Conservation (phyloP, 345 rosid genomes). For the Streptanthus diversifolius region DNA sequence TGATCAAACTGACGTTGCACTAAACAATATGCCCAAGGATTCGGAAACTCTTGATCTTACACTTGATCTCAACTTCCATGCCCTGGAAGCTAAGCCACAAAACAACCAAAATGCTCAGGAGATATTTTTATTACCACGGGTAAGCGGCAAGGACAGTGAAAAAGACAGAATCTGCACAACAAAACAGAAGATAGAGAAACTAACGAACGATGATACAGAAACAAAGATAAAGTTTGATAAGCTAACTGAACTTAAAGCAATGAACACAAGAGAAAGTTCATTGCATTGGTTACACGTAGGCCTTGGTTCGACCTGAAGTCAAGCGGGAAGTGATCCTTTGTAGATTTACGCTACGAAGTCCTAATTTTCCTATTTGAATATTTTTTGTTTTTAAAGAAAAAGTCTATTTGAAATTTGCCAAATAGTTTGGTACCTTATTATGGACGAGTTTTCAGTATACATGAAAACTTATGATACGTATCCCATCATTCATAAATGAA, state of each 20-base stretch:
- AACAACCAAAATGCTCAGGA: slow-evolving; percentile 26
- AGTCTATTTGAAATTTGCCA: not conserved
- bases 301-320: slow-evolving; percentile 42
- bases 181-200: not conserved
- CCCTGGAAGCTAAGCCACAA: slow-evolving; percentile 5
- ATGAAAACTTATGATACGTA: not conserved
- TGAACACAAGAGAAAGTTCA: slow-evolving; percentile 37
- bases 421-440: not conserved
- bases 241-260: slow-evolving; percentile 51
- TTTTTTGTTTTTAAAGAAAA: not conserved
- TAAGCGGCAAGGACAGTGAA: slow-evolving; percentile 26
- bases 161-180: not conserved
- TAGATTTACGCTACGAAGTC: not conserved
- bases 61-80: slow-evolving; percentile 61
- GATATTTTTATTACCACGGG: slow-evolving; percentile 40
- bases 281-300: slow-evolving; percentile 74
- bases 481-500: not conserved
- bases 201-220: slow-evolving; percentile 12
- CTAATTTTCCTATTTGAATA: too few relatives aligned
- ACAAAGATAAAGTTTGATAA: slow-evolving; percentile 49
- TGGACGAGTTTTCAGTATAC: not conserved
- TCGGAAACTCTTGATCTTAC: slow-evolving; percentile 40
- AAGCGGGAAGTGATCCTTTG: slow-evolving; percentile 19
- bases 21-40: slow-evolving; percentile 26
- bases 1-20: slow-evolving; percentile 38